These are phyloP conservation scores for Nakazawaea holstii DNA, from an alignment of 805 yeast species.

Conservation along the genomic window DNA sequence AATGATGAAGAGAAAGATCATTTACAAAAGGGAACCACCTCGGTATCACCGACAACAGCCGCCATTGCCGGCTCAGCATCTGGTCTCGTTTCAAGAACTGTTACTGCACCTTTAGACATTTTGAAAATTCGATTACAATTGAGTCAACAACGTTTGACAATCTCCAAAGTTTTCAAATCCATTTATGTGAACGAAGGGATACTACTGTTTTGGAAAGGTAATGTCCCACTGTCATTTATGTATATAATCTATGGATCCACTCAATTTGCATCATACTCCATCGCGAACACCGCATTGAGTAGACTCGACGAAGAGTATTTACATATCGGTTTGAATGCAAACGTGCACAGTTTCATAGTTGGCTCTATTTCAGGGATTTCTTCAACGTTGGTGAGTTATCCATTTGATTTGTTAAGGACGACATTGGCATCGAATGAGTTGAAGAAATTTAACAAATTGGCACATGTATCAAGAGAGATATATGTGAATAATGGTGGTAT, in stretches of 20 bases:
- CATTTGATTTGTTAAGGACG: slow-evolving; percentile 86
- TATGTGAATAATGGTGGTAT: slow-evolving; percentile 27
- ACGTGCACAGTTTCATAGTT: slow-evolving; percentile 44
- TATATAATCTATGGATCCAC: slow-evolving; percentile 80
- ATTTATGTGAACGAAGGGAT: slow-evolving; percentile 53
- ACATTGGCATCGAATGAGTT: slow-evolving; percentile 65
- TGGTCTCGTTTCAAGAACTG: slow-evolving; percentile 49
- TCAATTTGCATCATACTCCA: slow-evolving; percentile 73
- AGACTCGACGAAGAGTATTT: slow-evolving; percentile 20
- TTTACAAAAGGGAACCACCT: slow-evolving; percentile 4
- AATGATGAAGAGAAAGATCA: slow-evolving; percentile 3
- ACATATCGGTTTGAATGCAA: slow-evolving; percentile 22
- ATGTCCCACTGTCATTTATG: slow-evolving; percentile 84
- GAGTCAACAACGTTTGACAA: slow-evolving; percentile 30
- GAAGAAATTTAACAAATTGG: slow-evolving; percentile 27
- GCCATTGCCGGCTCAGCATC: slow-evolving; percentile 63
- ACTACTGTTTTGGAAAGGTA: slow-evolving; percentile 90
- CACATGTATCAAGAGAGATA: slow-evolving; percentile 29
- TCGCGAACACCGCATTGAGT: slow-evolving; percentile 40
- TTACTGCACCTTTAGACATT: slow-evolving; percentile 75
- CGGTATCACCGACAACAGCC: slow-evolving; percentile 1
- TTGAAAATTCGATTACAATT: slow-evolving; percentile 73
- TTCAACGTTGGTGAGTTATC: slow-evolving; percentile 76
- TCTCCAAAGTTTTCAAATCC: slow-evolving; percentile 33
- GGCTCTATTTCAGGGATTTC: slow-evolving; percentile 77